A percentile compares a stretch with the other conserved stretches of the same genome.
These are phyloP conservation scores for Nannizzia gypsea DNA, from an alignment of 2,329 filamentous ascomycete genomes.

Conservation along the genomic window DNA sequence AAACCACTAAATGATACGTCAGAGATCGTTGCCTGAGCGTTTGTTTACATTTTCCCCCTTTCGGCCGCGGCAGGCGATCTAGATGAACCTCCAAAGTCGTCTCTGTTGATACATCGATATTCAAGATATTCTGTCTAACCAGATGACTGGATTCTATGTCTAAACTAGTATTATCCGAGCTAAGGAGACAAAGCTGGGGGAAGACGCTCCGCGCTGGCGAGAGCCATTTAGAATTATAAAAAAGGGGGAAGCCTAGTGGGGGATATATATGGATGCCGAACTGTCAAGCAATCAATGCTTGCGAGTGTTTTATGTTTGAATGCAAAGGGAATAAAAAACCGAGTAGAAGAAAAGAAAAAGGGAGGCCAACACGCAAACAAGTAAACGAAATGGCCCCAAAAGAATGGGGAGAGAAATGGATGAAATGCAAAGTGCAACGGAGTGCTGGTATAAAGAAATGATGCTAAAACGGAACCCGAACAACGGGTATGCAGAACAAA, in stretches of 20 bases:
- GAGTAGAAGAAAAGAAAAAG: neutral
- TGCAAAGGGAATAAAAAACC: neutral
- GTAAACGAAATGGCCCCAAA: neutral
- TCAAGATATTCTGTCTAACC: neutral
- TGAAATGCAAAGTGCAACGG: neutral
- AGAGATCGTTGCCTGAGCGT: neutral
- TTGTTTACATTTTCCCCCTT: neutral
- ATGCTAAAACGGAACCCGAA: neutral
- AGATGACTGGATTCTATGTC: neutral
- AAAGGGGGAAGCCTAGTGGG: neutral
- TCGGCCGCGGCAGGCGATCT: neutral
- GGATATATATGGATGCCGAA: neutral
- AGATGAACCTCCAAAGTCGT: too few relatives aligned
- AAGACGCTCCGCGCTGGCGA: neutral
- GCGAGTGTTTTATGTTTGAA: neutral
- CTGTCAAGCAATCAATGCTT: constrained; percentile 4
- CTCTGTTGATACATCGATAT: too few relatives aligned
- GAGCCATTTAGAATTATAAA: neutral
- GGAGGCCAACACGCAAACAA: too few relatives aligned
- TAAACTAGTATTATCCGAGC: neutral
- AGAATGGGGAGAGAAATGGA: neutral
- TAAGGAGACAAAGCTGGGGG: neutral
- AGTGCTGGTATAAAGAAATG: neutral
- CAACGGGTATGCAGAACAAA: neutral
- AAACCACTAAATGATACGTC: neutral